A percentile compares a stretch with the other conserved stretches of the same genome.
phyloP scores from a whole-genome alignment of 2,329 filamentous ascomycete species.

The Phoma sp. region DNA sequence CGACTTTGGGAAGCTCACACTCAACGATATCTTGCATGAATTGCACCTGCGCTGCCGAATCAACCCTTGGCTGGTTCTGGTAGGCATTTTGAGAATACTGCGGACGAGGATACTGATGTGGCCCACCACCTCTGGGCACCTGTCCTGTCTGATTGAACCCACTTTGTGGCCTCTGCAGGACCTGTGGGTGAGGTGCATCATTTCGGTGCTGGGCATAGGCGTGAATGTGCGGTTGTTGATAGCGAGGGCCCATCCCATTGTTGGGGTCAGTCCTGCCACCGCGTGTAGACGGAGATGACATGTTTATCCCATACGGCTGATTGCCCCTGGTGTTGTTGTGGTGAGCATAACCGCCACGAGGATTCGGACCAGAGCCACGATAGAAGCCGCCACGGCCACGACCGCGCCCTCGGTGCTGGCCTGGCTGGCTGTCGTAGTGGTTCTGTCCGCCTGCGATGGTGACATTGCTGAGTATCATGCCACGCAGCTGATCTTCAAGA shows the following conservation, averaged over 20 bases:
- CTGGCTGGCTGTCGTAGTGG: slow-evolving; percentile 25
- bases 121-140: background rate
- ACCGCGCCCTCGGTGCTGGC: slow-evolving; percentile 33
- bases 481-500: slow-evolving; percentile 64
- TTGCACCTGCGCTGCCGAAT: slow-evolving; percentile 46
- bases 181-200: slow-evolving; percentile 16
- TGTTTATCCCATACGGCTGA: slow-evolving; percentile 11
- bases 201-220: slow-evolving; percentile 10
- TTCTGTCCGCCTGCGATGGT: slow-evolving; percentile 32
- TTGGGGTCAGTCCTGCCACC: slow-evolving; percentile 18
- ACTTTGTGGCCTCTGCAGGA: slow-evolving; percentile 33
- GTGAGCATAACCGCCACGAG: slow-evolving; percentile 13
- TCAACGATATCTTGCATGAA: slow-evolving; percentile 54
- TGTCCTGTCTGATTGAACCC: slow-evolving; percentile 14
- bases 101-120: slow-evolving; percentile 21
- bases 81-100: slow-evolving; percentile 27
- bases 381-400: slow-evolving; percentile 27
- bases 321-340: slow-evolving; percentile 18
- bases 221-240: slow-evolving; percentile 16
- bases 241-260: slow-evolving; percentile 10
- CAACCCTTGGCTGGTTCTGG: slow-evolving; percentile 28
- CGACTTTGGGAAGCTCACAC: slow-evolving; percentile 63
- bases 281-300: slow-evolving; percentile 7
- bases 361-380: slow-evolving; percentile 18
- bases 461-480: slow-evolving; percentile 66